Evolutionary conservation across 768 basidiomycete genomes (phyloP), one percentile per base, ranked within the genome.

Genomic region (Mycena haematopus): DNA sequence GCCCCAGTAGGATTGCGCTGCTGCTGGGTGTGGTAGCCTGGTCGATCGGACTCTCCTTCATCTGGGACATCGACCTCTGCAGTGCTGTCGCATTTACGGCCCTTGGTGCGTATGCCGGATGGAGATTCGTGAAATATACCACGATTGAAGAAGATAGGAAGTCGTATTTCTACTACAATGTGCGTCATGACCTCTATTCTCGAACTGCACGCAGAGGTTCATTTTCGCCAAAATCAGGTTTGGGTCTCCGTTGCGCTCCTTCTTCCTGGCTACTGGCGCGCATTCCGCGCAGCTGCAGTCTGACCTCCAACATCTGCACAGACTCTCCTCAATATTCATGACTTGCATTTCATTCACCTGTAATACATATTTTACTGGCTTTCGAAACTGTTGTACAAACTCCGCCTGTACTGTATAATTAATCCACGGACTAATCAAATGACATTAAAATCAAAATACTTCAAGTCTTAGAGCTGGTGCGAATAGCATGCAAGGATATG

Each of bases 111-210:
- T 69, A 71, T 15, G 71, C 77, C 44, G 66, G 77, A 3, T 63
- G 59, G 1, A 69, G 77, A 6, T 79, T 79, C 60, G 44, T 79
- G 58, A 58, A 55, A 36, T 52, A 73, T 57, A 70, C 65, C 6
- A 73, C 73, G 1, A 63, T 73, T 5, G 64, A 65, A 8, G 74
- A 65, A 1, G 77, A 78, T 15, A 75, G 73, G 25, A 66, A 63
- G n/a, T 78, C 77, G 11, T 79, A 76, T 66, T 78, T 74, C 29
- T 71, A 69, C 54, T 78, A 78, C 29, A 78, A 78, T 35, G 77
- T 79, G 10, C 60, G 77, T 72, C 19, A 33, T 7, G 14, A 17
- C 14, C 19, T 47, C 19, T 21, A 11, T 31, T 31, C 21, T 13
- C 35, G 29, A 31, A 31, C 9, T 31, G 6, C 29, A 31, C 29